Evolutionary conservation across 2,329 filamentous ascomycete species (phyloP), one percentile per base, ranked within the genome.

Genomic region (Microdochium bolleyi): DNA sequence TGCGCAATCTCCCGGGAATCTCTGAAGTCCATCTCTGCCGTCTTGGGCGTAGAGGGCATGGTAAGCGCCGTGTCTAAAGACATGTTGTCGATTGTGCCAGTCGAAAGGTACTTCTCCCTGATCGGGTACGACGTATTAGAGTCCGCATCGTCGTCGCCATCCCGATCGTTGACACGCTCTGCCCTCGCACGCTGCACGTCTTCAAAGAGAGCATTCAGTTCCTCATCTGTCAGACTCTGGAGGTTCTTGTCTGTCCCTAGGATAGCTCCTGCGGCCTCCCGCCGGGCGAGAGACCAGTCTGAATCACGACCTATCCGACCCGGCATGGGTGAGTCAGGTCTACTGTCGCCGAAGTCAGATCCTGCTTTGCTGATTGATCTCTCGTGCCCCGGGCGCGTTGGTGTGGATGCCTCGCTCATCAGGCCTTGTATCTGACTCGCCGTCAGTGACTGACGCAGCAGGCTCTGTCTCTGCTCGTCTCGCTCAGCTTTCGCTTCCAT

Each of bases 61-160:
- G 94, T 99, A 50, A 99, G 77, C 13, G 86, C 87, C 1, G 94
- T 99, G 66, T 99, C 94, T 16, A 99, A 77, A 2, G 92, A 97
- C 63, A 96, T 94, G 65, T 95, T 96, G 70, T 99, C 94, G 51
- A 97, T 79, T 0, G 92, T 96, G 2, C 92, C 92, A 52, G 88
- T 94, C 2, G 92, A 96, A 73, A 96, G 82, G 69, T 97, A 97
- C 64, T 97, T 97, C 61, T 99, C 94, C 51, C 94, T 81, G 27
- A 92, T 77, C 1, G 90, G 87, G 64, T 92, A 96, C 0, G 92
- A 96, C 25, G 85, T 88, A 49, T 88, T 82, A 0, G 92, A 96
- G 59, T 99, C 94, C 52, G 85, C 83, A 66, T 97, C 94, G 53
- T 96, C 92, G 53, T 92, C 89, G 41, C 87, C 86, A 56, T 92